Evolutionary conservation across 306 rosid genomes (phyloP), one percentile per base, ranked within the genome.

Genomic region (Vicia sativa): DNA sequence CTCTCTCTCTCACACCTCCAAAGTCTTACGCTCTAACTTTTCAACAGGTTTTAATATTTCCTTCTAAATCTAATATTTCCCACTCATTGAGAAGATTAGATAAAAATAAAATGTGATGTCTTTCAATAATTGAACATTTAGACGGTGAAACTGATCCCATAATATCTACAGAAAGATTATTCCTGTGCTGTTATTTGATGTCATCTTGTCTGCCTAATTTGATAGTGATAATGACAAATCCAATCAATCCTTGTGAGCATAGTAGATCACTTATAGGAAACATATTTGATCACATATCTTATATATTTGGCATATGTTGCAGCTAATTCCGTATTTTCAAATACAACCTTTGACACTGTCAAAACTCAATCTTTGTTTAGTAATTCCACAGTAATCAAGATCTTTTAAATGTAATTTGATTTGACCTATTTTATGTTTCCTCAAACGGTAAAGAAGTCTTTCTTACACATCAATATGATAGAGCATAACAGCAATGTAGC

Each of bases 331-430:
- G 46, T 54, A 18, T 56, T 57, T 66, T 4, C 46, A 39, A 37
- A 45, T 49, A 73, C 45, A 54, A 46, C 29, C 73, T 23, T 54
- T 26, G 14, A 56, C 15, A 48, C 29, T 14, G 56, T 45, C 55
- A 67, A 57, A 29, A 67, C 3, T 48, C 52, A 38, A 41, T 75
- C 41, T 35, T 35, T 68, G 26, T 60, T 59, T 39, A 68, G 39
- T 57, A 48, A 66, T 67, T 56, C 7, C 28, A 57, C 6, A 44
- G 31, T 3, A 55, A n/a, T 5, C 59, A 59, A 34, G 49, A 71
- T 13, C 37, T 8, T 70, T 58, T 12, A 29, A 26, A 19, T 18
- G 31, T 26, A 19, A 53, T 5, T 14, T 13, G 23, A 42, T 41
- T 25, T 11, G 29, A 43, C 26, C 13, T 5, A 13, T 44, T 59